Evolutionary conservation across 345 rosid genomes (phyloP).

Genomic region (Capsella bursapastoris): DNA sequence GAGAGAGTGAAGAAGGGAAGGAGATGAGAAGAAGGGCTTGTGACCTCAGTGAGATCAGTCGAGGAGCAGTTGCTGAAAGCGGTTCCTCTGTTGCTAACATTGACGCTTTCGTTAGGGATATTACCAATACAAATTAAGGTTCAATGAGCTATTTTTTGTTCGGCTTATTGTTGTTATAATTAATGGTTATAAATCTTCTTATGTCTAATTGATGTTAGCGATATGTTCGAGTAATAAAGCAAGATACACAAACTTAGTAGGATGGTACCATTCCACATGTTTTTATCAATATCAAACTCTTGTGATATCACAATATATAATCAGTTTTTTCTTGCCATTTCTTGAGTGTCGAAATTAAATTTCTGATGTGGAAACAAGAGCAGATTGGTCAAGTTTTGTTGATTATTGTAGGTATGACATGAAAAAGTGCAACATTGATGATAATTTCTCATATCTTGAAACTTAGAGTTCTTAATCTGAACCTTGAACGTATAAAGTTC

Average conservation of each 20-base stretch:
- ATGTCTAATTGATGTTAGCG: background rate
- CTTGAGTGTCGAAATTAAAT: too few relatives aligned
- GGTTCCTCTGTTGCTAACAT: slow-evolving; percentile 52
- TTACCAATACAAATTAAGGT: slow-evolving; percentile 17
- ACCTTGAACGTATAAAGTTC: too few relatives aligned
- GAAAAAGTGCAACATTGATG: too few relatives aligned
- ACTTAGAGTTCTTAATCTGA: too few relatives aligned
- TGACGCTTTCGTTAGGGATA: slow-evolving; percentile 47
- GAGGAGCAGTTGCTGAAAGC: background rate
- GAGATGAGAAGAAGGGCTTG: slow-evolving; percentile 29
- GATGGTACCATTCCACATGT: background rate
- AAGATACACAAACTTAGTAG: background rate
- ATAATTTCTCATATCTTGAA: too few relatives aligned
- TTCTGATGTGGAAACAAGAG: slow-evolving; percentile 50
- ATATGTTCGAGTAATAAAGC: background rate
- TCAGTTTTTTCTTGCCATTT: too few relatives aligned
- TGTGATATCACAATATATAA: too few relatives aligned
- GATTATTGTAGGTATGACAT: slow-evolving; percentile 72
- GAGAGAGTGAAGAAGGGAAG: slow-evolving; percentile 23
- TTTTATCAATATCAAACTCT: too few relatives aligned
- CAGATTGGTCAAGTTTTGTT: slow-evolving; percentile 67
- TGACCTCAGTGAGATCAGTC: slow-evolving; percentile 24
- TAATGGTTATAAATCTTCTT: background rate
- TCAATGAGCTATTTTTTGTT: slow-evolving; percentile 1
- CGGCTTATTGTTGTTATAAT: background rate